Percentiles rank a stretch among this genome's conserved stretches.
Conservation (phyloP, 2,329 filamentous ascomycete species). For the Dactylellina cionopaga region DNA sequence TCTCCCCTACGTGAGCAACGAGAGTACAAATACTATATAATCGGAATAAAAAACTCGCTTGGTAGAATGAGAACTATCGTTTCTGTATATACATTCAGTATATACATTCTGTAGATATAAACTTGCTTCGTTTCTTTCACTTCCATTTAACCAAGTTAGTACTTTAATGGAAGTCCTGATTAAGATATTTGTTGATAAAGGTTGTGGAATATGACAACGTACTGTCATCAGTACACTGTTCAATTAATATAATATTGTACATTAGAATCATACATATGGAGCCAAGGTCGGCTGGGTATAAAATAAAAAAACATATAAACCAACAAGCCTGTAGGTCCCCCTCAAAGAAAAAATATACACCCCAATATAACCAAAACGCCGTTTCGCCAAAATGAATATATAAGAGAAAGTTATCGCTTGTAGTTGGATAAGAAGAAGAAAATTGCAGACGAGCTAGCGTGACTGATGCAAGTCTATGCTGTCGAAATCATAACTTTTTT, state of each 20-base stretch:
- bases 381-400: constrained; percentile 22
- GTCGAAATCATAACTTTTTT: constrained; percentile 47
- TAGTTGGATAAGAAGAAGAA: neutral
- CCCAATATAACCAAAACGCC: constrained; percentile 41
- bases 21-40: too few species aligned
- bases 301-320: constrained; percentile 1
- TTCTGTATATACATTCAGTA: too few species aligned
- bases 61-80: too few species aligned
- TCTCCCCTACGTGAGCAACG: too few species aligned
- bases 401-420: neutral
- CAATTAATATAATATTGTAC: constrained; percentile 37
- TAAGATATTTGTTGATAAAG: too few species aligned
- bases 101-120: too few species aligned
- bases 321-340: neutral
- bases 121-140: too few species aligned
- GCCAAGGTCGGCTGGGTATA: constrained; percentile 18
- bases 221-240: constrained; percentile 39
- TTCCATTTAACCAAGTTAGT: too few species aligned
- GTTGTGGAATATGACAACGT: too few species aligned
- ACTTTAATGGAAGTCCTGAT: too few species aligned
- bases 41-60: too few species aligned
- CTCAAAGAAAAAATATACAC: constrained; percentile 8
- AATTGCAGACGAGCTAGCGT: constrained; percentile 19
- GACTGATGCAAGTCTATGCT: constrained; percentile 22
- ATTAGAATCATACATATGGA: constrained; percentile 40